Evolutionary conservation across 1,284 basidiomycete genomes (phyloP).

Genomic region (Vanrija sp.): DNA sequence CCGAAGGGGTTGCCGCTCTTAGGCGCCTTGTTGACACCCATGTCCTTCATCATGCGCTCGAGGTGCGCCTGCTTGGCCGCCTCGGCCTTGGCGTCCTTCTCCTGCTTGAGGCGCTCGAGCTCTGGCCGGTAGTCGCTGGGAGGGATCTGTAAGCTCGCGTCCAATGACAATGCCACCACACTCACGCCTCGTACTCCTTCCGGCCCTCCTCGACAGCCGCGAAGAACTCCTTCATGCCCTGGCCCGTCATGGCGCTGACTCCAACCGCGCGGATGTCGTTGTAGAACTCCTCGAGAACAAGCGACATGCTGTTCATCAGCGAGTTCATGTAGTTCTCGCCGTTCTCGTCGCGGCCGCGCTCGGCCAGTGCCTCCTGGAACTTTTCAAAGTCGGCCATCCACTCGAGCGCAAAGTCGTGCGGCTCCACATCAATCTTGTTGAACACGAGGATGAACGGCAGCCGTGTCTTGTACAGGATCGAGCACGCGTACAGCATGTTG

Average conservation of each 20-base stretch:
- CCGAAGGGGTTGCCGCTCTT: slow-evolving; percentile 53
- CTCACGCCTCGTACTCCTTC: slow-evolving; percentile 80
- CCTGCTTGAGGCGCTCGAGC: slow-evolving; percentile 62
- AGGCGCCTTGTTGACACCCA: slow-evolving; percentile 64
- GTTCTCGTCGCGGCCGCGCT: slow-evolving; percentile 63
- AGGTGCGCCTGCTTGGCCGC: slow-evolving; percentile 69
- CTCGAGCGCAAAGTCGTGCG: slow-evolving; percentile 85
- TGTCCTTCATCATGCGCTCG: slow-evolving; percentile 77
- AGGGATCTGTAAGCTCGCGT: slow-evolving; percentile 3
- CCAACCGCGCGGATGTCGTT: slow-evolving; percentile 92
- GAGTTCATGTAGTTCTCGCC: slow-evolving; percentile 98
- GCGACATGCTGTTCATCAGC: slow-evolving; percentile 98
- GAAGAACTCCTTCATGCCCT: slow-evolving; percentile 86
- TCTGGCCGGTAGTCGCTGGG: slow-evolving; percentile 86
- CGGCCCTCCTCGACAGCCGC: slow-evolving; percentile 82
- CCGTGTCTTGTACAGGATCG: slow-evolving; percentile 97
- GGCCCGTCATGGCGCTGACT: slow-evolving; percentile 91
- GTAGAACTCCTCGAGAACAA: slow-evolving; percentile 98
- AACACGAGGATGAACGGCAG: slow-evolving; percentile 97
- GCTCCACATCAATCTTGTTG: slow-evolving; percentile 90
- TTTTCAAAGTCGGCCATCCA: slow-evolving; percentile 98
- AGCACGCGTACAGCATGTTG: slow-evolving; percentile 99
- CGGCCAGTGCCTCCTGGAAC: slow-evolving; percentile 59
- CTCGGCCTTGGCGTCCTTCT: slow-evolving; percentile 57
- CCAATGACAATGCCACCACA: slow-evolving; percentile 7